phyloP scores from a whole-genome alignment of 371 early-diverging fungal species.

The Synchytrium microbalum region DNA sequence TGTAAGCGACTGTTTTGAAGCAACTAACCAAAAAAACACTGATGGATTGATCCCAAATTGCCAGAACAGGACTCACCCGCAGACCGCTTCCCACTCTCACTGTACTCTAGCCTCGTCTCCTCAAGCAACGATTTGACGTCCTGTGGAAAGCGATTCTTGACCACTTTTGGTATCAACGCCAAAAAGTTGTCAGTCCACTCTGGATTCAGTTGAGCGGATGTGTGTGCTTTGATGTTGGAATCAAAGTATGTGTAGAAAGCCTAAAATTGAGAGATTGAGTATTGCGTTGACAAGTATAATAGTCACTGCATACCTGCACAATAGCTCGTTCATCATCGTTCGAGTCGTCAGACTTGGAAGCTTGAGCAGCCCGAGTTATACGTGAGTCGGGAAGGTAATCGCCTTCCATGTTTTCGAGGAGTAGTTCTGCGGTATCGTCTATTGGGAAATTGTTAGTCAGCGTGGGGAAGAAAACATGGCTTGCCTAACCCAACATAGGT shows the following conservation, averaged over 20 bases:
- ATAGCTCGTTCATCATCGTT: conserved; percentile 19
- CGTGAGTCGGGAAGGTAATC: conserved; percentile 16
- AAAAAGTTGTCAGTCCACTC: conserved; percentile 25
- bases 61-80: conserved; percentile 23
- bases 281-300: neutral
- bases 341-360: conserved; percentile 4
- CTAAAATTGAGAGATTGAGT: conserved; percentile 8
- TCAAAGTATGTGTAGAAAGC: conserved; percentile 42
- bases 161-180: conserved; percentile 18
- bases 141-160: conserved; percentile 16
- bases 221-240: conserved; percentile 28
- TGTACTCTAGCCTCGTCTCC: conserved; percentile 30
- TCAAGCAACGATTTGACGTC: conserved; percentile 19
- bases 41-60: neutral
- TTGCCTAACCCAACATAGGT: conserved; percentile 1
- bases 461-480: neutral
- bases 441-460: neutral
- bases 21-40: neutral
- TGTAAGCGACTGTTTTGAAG: neutral
- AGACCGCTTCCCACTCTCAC: conserved; percentile 33
- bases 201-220: conserved; percentile 25
- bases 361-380: conserved; percentile 5
- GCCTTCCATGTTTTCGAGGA: conserved; percentile 24
- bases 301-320: conserved; percentile 17
- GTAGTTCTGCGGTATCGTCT: conserved; percentile 27